Evolutionary conservation across 2,329 filamentous ascomycete genomes (phyloP), one percentile per base, ranked within the genome.

Genomic region (Colletotrichum tofieldiae): DNA sequence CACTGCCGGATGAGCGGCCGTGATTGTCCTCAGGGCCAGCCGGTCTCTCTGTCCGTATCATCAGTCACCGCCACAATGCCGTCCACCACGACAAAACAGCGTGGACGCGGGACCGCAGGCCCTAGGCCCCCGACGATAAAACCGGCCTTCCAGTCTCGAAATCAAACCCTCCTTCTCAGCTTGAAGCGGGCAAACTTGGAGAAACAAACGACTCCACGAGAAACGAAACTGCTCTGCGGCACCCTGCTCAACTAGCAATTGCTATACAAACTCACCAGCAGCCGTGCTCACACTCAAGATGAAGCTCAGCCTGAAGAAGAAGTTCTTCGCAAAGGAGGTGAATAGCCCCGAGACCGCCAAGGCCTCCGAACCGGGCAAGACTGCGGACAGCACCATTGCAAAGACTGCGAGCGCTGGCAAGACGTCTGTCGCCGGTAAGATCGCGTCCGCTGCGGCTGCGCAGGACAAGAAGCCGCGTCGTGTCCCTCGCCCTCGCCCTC

Each of bases 391-490:
- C 5, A 29, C 5, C 14, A 11, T 32, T 35, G 29, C 4, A 32
- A 32, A 32, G 29, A 32, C 4, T 6, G 29, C 29, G 6, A 6
- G 29, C 29, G 29, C 29, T 6, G 18, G 20, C 29, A 37, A 49
- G 59, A 6, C 23, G 8, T 20, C 43, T 47, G 12, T 6, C 43
- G 3, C 43, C 29, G 45, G n/a, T 20, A 39, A 12, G 32, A 51
- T 5, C n/a, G 45, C 60, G 11, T 11, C 1, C 8, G 2, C 32
- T 23, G 12, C 45, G n/a, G 16, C 3, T n/a, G 20, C 29, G 29
- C 43, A 62, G 32, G 35, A 45, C 18, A 52, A 62, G 59, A 51
- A 54, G 61, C 23, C 51, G 35, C 58, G 65, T 11, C 69, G 58
- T 26, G 37, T 35, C 20, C n/a, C 45, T 49, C 47, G 43, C 5